Evolutionary conservation across 345 rosid species (phyloP), one percentile per base, ranked within the genome.

Genomic region (Clarkia xantiana): DNA sequence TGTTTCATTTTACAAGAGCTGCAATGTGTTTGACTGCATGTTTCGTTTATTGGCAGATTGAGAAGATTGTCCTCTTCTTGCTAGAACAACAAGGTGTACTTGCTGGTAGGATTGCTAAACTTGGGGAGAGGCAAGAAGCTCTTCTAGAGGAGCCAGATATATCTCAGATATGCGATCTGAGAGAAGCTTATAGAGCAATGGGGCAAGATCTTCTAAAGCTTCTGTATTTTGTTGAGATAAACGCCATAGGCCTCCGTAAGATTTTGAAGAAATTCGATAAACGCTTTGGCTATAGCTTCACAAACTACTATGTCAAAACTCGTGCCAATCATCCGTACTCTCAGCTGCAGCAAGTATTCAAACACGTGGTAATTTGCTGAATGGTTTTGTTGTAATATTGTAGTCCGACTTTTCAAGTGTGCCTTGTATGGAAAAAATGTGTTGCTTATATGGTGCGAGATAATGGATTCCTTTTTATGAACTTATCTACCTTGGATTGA

Each of bases 301-400:
- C 91, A 0, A 73, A 93, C 72, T 82, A 80, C 64, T 87, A 87
- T 58, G 94, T 93, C 53, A 93, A 80, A 68, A 87, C 94, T 42
- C 94, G 99, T 29, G 94, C 97, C 43, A 79, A 87, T 72, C 99
- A 93, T 77, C 99, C 99, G 43, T 93, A 87, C 68, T 87, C 99
- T 14, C 94, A 87, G 77, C 80, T 93, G 66, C 99, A 84, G 59
- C 99, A 87, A 84, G 97, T 93, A 45, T 87, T 82, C 62, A 93
- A 84, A 75, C 99, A 93, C 55, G 97, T 93, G 97, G 98, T 91
- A 91, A 71, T 57, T 14, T 51, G 42, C 47, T 29, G 6, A 25
- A 51, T 29, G 36, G 36, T 29, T 29, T 5, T 29, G 36, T 29
- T 29, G 36, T 29, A 29, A 10, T 29, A 29, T 29, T 5, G 6